Conservation (phyloP, 768 basidiomycete genomes). For the Xerocomellus intermedius region DNA sequence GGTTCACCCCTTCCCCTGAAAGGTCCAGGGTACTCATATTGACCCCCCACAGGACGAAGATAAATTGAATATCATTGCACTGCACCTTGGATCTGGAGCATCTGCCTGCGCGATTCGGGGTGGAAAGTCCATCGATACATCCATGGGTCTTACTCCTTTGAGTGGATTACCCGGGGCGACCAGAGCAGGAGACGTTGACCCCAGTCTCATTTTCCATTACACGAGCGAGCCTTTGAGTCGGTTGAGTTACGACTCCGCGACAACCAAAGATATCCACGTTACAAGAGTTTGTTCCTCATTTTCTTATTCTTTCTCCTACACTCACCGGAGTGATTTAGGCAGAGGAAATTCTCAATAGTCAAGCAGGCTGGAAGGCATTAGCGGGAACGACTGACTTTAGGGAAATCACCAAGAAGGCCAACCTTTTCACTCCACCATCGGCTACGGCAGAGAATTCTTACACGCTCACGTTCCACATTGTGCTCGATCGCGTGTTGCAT, state of each 20-base stretch:
- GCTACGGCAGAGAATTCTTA: constrained; percentile 34
- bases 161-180: constrained; percentile 88
- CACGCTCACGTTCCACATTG: constrained; percentile 72
- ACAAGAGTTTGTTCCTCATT: constrained; percentile 40
- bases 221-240: constrained; percentile 45
- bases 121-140: constrained; percentile 80
- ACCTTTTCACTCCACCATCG: constrained; percentile 19
- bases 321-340: constrained; percentile 40
- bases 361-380: constrained; percentile 76
- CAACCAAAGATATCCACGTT: constrained; percentile 48
- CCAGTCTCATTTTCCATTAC: constrained; percentile 86
- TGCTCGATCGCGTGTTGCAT: constrained; percentile 72
- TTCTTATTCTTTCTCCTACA: neutral
- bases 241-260: constrained; percentile 51
- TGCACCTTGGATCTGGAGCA: constrained; percentile 91
- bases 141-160: constrained; percentile 92
- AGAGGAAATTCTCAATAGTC: constrained; percentile 70
- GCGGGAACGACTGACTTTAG: constrained; percentile 84
- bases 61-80: constrained; percentile 69
- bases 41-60: constrained; percentile 35
- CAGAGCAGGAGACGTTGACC: constrained; percentile 79
- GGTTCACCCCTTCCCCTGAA: constrained; percentile 26
- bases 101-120: constrained; percentile 72
- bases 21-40: neutral
- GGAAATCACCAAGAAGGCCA: constrained; percentile 51